phyloP scores from a whole-genome alignment of 371 early-diverging fungal species.

The Mortierella sp. region DNA sequence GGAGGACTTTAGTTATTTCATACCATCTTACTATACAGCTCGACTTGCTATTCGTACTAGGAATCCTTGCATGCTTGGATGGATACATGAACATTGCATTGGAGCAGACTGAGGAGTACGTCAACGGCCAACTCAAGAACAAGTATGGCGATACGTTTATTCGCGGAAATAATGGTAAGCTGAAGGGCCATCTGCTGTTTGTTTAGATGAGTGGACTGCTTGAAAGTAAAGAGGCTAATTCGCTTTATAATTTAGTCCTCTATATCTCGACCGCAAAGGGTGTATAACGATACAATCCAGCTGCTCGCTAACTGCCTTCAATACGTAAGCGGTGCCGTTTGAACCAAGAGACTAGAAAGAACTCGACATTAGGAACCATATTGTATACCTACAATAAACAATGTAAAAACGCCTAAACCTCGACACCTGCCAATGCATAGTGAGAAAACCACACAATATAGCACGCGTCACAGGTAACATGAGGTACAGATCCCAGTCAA shows the following conservation, averaged over 20 bases:
- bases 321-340: neutral
- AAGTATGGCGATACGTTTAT: slow-evolving; percentile 96
- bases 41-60: slow-evolving; percentile 58
- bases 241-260: slow-evolving; percentile 18
- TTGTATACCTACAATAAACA: too few species aligned
- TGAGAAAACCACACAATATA: too few species aligned
- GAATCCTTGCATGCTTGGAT: slow-evolving; percentile 94
- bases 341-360: neutral
- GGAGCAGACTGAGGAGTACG: slow-evolving; percentile 96
- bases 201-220: neutral
- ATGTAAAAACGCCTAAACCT: too few species aligned
- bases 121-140: slow-evolving; percentile 91
- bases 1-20: neutral
- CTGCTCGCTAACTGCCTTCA: neutral
- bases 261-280: slow-evolving; percentile 55
- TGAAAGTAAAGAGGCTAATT: neutral
- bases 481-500: too few species aligned
- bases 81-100: slow-evolving; percentile 99
- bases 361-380: neutral
- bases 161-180: slow-evolving; percentile 95
- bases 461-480: too few species aligned
- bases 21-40: neutral
- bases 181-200: neutral
- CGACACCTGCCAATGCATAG: too few species aligned
- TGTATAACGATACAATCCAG: slow-evolving; percentile 3